Evolutionary conservation across 1,284 basidiomycete species (phyloP).

Genomic region (Clitocybe nebularis): DNA sequence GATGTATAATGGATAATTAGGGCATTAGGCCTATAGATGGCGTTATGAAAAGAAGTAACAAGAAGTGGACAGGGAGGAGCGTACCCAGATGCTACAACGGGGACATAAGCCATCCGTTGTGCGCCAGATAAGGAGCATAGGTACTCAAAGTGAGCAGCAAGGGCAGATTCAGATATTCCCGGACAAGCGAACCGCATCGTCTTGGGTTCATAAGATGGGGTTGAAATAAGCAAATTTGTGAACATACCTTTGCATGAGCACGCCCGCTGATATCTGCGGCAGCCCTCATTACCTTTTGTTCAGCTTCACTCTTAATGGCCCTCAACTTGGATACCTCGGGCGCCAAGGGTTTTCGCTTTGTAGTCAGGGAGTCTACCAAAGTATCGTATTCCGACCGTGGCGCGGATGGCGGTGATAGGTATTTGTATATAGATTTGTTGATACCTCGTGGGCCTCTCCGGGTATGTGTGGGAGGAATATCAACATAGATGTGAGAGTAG

Average conservation of each 20-base stretch:
- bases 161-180: slow-evolving; percentile 67
- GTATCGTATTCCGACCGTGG: slow-evolving; percentile 45
- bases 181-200: slow-evolving; percentile 80
- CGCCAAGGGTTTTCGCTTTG: slow-evolving; percentile 44
- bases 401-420: slow-evolving; percentile 33
- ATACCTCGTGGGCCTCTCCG: slow-evolving; percentile 29
- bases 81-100: slow-evolving; percentile 90
- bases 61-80: slow-evolving; percentile 17
- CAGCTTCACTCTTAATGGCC: slow-evolving; percentile 66
- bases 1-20: slow-evolving; percentile 91
- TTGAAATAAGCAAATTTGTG: neutral
- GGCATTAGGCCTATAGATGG: slow-evolving; percentile 62
- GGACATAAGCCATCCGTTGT: slow-evolving; percentile 87
- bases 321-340: slow-evolving; percentile 62
- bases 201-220: slow-evolving; percentile 29
- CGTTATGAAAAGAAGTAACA: neutral
- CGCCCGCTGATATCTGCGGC: slow-evolving; percentile 76
- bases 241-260: slow-evolving; percentile 69
- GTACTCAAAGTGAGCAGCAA: slow-evolving; percentile 90
- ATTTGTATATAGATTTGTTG: slow-evolving; percentile 46
- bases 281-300: slow-evolving; percentile 65
- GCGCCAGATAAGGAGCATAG: slow-evolving; percentile 75
- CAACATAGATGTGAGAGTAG: slow-evolving; percentile 40
- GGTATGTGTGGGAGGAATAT: slow-evolving; percentile 24
- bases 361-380: slow-evolving; percentile 49